Conservation (phyloP, 2,329 filamentous ascomycete genomes). For the Aspergillus sergii region DNA sequence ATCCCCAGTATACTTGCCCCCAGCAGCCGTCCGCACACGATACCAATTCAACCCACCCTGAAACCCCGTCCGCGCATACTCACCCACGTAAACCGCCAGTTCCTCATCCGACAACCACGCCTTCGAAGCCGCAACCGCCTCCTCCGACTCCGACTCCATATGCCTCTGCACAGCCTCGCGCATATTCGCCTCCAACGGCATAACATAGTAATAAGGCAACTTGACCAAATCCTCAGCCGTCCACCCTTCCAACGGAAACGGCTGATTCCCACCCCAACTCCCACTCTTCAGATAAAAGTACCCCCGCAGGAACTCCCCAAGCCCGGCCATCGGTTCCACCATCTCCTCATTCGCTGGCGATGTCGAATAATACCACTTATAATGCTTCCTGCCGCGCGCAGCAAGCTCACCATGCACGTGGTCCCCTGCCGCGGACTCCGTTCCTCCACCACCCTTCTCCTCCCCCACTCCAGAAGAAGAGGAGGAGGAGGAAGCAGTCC, state of each 20-base stretch:
- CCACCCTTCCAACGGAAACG: slow-evolving; percentile 59
- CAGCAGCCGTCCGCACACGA: slow-evolving; percentile 58
- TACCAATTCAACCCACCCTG: slow-evolving; percentile 71
- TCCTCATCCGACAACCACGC: slow-evolving; percentile 63
- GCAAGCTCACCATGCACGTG: slow-evolving; percentile 62
- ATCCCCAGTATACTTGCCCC: slow-evolving; percentile 50
- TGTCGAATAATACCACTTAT: slow-evolving; percentile 62
- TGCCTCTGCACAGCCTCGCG: slow-evolving; percentile 57
- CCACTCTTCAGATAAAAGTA: slow-evolving; percentile 71
- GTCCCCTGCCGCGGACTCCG: slow-evolving; percentile 24
- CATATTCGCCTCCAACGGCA: slow-evolving; percentile 62
- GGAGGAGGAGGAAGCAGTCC: slow-evolving; percentile 34
- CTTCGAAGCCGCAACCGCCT: slow-evolving; percentile 41
- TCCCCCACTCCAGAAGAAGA: background rate
- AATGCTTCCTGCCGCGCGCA: slow-evolving; percentile 63
- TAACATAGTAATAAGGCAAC: slow-evolving; percentile 70
- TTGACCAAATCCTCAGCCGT: slow-evolving; percentile 58
- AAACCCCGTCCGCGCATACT: slow-evolving; percentile 65
- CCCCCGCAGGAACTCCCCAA: slow-evolving; percentile 64
- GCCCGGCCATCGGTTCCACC: slow-evolving; percentile 47
- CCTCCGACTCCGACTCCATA: slow-evolving; percentile 54
- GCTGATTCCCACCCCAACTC: slow-evolving; percentile 59
- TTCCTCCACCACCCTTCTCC: slow-evolving; percentile 8
- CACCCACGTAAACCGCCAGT: slow-evolving; percentile 61
- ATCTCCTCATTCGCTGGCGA: slow-evolving; percentile 39